phyloP scores from a whole-genome alignment of 495 filamentous ascomycete genomes.

The Evansstolkia leycettana region DNA sequence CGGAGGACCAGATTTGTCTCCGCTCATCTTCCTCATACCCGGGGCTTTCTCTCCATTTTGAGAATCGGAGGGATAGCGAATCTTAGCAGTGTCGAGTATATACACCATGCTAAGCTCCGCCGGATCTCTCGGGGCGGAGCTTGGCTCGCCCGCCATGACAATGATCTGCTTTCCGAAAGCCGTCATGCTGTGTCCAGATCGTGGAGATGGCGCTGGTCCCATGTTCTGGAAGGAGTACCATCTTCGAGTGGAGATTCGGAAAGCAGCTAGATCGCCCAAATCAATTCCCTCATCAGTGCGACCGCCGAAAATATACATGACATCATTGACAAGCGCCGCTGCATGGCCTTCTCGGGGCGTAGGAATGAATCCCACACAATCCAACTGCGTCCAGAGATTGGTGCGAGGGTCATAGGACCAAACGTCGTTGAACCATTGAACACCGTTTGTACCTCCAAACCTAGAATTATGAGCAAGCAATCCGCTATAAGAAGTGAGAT shows the following conservation, averaged over 20 bases:
- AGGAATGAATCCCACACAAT: slow-evolving; percentile 96
- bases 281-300: slow-evolving; percentile 85
- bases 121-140: slow-evolving; percentile 66
- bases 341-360: slow-evolving; percentile 90
- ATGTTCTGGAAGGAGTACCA: slow-evolving; percentile 99
- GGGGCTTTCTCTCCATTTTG: slow-evolving; percentile 34
- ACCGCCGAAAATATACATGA: slow-evolving; percentile 99
- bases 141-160: slow-evolving; percentile 87
- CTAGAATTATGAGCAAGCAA: slow-evolving; percentile 27
- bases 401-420: slow-evolving; percentile 84
- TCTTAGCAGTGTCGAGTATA: slow-evolving; percentile 87
- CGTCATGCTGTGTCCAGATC: slow-evolving; percentile 97
- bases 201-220: slow-evolving; percentile 86
- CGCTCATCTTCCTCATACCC: slow-evolving; percentile 24
- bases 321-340: slow-evolving; percentile 81
- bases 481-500: background rate
- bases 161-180: slow-evolving; percentile 84
- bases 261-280: slow-evolving; percentile 87
- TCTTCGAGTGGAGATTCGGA: slow-evolving; percentile 77
- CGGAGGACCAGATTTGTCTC: slow-evolving; percentile 20
- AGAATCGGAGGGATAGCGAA: slow-evolving; percentile 76
- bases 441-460: slow-evolving; percentile 92
- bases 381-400: slow-evolving; percentile 74
- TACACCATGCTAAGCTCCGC: slow-evolving; percentile 83
- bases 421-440: slow-evolving; percentile 96